Percentiles rank a stretch among this genome's conserved stretches.
phyloP scores from a whole-genome alignment of 352 stramenopile species.

The Globisporangium ultimum region DNA sequence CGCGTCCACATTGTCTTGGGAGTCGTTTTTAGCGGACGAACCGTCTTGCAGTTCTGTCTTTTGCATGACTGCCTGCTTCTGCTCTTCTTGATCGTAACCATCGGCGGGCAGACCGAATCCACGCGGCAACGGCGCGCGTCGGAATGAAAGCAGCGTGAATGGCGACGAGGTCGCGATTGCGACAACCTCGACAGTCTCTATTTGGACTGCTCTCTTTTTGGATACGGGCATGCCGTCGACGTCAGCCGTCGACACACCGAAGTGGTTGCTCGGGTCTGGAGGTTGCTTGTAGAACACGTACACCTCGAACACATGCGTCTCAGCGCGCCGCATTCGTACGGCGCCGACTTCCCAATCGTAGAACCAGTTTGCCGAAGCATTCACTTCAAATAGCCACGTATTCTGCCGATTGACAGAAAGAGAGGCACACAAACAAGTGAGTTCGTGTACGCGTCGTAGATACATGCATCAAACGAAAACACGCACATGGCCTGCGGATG shows the following conservation, averaged over 20 bases:
- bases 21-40: no score
- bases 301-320: constrained; percentile 7
- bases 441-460: no score
- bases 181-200: neutral
- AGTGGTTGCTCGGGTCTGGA: neutral
- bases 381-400: constrained; percentile 9
- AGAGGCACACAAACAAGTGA: neutral
- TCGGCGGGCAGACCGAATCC: neutral
- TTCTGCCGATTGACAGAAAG: neutral
- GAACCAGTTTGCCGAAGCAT: constrained; percentile 1
- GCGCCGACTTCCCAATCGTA: constrained; percentile 9
- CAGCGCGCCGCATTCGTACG: neutral
- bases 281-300: constrained; percentile 3
- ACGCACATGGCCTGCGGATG: constrained; percentile 4
- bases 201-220: neutral
- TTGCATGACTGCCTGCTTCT: no score
- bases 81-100: neutral
- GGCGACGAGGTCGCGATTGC: constrained; percentile 1
- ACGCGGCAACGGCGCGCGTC: neutral
- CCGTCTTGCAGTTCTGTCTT: no score
- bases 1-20: no score
- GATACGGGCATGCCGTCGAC: no score
- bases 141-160: constrained; percentile 5
- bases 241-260: no score
- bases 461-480: no score